Percentiles rank a stretch among this genome's conserved stretches.
These are phyloP conservation scores for Claviceps maximensis DNA, from an alignment of 2,329 filamentous ascomycete genomes.

Conservation along the genomic window DNA sequence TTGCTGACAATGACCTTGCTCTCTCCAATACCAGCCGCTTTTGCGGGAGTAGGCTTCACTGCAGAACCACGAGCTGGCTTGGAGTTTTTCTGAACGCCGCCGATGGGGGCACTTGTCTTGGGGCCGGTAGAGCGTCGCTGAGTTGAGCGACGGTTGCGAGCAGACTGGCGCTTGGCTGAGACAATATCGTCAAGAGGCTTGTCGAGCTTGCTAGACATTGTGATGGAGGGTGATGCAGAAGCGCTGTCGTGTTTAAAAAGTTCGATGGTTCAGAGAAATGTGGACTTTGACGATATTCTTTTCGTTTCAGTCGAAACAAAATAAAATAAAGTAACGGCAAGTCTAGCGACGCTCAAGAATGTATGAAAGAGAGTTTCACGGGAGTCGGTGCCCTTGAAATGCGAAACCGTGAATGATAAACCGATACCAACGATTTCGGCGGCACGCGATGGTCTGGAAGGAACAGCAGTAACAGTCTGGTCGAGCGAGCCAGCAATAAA, in stretches of 20 bases:
- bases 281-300: not conserved
- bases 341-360: not conserved
- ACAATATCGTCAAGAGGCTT: slow-evolving; percentile 96
- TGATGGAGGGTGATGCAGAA: slow-evolving; percentile 23
- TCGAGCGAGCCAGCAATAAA: not conserved
- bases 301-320: slow-evolving; percentile 16
- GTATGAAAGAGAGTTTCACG: not conserved
- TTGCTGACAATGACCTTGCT: slow-evolving; percentile 99
- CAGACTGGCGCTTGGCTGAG: slow-evolving; percentile 55
- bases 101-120: slow-evolving; percentile 55
- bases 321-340: not conserved
- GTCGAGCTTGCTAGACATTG: slow-evolving; percentile 90
- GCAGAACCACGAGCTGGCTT: slow-evolving; percentile 45
- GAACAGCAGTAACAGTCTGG: slow-evolving; percentile 2
- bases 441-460: slow-evolving; percentile 1
- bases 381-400: not conserved
- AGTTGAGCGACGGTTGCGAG: slow-evolving; percentile 34
- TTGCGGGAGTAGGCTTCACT: slow-evolving; percentile 50
- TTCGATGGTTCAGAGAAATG: not conserved
- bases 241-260: not conserved
- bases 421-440: not conserved
- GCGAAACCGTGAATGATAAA: not conserved
- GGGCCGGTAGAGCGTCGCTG: slow-evolving; percentile 38
- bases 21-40: slow-evolving; percentile 51
- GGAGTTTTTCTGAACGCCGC: slow-evolving; percentile 71